These are phyloP conservation scores for Chlorella sorokiniana DNA, from an alignment of 139 green algal genomes.

Conservation along the genomic window DNA sequence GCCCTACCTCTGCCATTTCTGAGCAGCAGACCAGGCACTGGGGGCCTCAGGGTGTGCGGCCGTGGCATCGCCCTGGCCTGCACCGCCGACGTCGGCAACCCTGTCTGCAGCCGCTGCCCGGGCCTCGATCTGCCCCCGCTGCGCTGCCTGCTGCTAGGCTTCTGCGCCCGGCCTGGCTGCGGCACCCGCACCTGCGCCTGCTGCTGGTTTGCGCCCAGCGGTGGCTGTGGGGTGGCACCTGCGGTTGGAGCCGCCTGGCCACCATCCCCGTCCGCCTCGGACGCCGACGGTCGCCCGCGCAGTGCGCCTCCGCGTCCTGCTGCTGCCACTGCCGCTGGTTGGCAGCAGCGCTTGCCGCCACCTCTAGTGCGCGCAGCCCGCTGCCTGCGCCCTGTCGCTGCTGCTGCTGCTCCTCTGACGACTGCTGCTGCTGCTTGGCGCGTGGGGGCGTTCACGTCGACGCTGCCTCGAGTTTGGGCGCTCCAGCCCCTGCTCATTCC, in stretches of 20 bases:
- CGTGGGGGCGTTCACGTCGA: background rate
- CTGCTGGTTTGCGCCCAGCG: too few species aligned
- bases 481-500: background rate
- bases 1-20: conserved; percentile 24
- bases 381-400: background rate
- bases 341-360: conserved; percentile 1
- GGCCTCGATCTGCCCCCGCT: background rate
- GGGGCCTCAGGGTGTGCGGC: background rate
- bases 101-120: background rate
- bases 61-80: background rate
- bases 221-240: too few species aligned
- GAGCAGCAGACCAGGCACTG: conserved; percentile 58
- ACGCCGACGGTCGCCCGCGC: background rate
- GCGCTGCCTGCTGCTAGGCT: background rate
- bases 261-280: conserved; percentile 11
- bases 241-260: too few species aligned
- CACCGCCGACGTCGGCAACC: background rate
- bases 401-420: background rate
- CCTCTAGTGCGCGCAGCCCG: conserved; percentile 11
- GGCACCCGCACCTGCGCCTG: too few species aligned
- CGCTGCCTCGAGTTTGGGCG: background rate
- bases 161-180: background rate
- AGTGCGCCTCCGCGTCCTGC: background rate
- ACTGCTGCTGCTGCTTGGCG: background rate
- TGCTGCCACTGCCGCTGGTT: conserved; percentile 5